These are phyloP conservation scores for Zoysia matrella DNA, from an alignment of 202 grass and related monocot species.

Conservation along the genomic window DNA sequence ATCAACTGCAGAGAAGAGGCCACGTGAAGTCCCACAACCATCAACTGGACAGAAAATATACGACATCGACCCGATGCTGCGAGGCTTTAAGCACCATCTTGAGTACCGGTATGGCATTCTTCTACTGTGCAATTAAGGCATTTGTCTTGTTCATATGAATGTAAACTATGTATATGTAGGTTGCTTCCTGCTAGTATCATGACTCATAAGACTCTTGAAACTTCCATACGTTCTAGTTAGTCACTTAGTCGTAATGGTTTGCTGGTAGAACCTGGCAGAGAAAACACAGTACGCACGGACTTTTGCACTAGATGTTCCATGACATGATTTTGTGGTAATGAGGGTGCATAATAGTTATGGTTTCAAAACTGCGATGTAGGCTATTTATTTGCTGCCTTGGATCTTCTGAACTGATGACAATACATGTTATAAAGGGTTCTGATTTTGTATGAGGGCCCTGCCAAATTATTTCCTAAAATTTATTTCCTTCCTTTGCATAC, in stretches of 20 bases:
- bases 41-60: slow-evolving; percentile 79
- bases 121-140: slow-evolving; percentile 12
- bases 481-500: slow-evolving; percentile 4
- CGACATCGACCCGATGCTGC: slow-evolving; percentile 71
- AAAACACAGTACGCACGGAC: not conserved
- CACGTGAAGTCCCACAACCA: slow-evolving; percentile 54
- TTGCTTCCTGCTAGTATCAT: not conserved
- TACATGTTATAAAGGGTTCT: not conserved
- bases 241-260: not conserved
- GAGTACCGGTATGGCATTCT: slow-evolving; percentile 67
- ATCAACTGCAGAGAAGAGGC: slow-evolving; percentile 47
- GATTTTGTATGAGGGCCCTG: not conserved
- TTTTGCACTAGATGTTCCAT: not conserved
- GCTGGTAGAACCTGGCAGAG: not conserved
- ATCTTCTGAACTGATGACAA: not conserved
- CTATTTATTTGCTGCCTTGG: not conserved
- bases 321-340: not conserved
- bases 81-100: slow-evolving; percentile 70
- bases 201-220: not conserved
- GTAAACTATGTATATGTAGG: slow-evolving; percentile 4
- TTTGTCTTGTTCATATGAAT: not conserved
- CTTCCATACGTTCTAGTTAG: not conserved
- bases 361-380: slow-evolving; percentile 20
- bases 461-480: not conserved
- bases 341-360: slow-evolving; percentile 3